These are phyloP conservation scores for Hanseniaspora osmophila DNA, from an alignment of 805 yeast species.

Conservation along the genomic window DNA sequence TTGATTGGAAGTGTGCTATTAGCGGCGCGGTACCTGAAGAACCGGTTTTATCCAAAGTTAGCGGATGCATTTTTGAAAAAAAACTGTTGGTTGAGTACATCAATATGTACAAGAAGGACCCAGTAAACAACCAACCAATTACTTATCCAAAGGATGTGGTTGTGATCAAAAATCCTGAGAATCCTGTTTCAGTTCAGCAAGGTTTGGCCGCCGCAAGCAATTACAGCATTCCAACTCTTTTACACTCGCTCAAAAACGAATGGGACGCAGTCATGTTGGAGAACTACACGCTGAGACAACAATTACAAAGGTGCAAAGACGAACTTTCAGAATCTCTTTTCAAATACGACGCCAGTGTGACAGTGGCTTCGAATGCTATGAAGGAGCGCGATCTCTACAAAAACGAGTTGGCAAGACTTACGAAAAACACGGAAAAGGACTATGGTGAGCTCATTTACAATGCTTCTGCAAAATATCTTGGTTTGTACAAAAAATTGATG, in stretches of 20 bases:
- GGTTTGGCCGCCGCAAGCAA: slow-evolving; percentile 7
- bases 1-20: slow-evolving; percentile 14
- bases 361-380: slow-evolving; percentile 68
- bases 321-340: slow-evolving; percentile 69
- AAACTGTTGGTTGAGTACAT: slow-evolving; percentile 47
- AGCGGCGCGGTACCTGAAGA: slow-evolving; percentile 58
- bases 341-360: slow-evolving; percentile 78
- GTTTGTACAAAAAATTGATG: background rate
- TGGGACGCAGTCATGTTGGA: slow-evolving; percentile 84
- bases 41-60: slow-evolving; percentile 66
- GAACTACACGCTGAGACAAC: slow-evolving; percentile 60
- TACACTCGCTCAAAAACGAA: slow-evolving; percentile 68
- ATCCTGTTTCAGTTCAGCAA: slow-evolving; percentile 27
- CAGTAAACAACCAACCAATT: slow-evolving; percentile 54
- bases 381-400: slow-evolving; percentile 64
- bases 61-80: slow-evolving; percentile 59
- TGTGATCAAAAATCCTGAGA: slow-evolving; percentile 11
- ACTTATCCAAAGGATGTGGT: slow-evolving; percentile 9
- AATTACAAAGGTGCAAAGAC: slow-evolving; percentile 47
- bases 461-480: slow-evolving; percentile 1
- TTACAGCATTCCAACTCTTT: slow-evolving; percentile 51
- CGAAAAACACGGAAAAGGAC: slow-evolving; percentile 26
- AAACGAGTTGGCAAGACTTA: slow-evolving; percentile 44
- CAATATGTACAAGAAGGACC: slow-evolving; percentile 56
- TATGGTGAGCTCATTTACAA: slow-evolving; percentile 6